These are phyloP conservation scores for Penicillium lividum DNA, from an alignment of 495 filamentous ascomycete species.

Conservation along the genomic window DNA sequence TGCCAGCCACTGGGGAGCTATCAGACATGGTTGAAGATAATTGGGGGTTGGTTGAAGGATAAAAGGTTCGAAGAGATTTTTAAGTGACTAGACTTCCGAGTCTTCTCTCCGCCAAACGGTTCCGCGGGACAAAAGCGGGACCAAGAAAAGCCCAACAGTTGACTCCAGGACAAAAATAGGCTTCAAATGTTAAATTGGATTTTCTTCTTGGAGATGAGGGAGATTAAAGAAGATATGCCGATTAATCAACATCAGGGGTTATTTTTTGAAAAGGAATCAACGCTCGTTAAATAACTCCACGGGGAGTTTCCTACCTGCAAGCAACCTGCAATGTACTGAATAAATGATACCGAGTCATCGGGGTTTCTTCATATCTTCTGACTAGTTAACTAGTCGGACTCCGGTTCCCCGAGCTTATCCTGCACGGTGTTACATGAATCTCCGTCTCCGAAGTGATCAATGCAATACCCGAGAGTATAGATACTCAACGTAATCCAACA, in stretches of 20 bases:
- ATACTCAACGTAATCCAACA: no score
- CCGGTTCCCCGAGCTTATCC: slow-evolving; percentile 14
- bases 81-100: slow-evolving; percentile 6
- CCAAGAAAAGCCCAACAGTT: background rate
- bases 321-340: background rate
- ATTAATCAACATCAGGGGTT: no score
- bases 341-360: background rate
- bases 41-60: slow-evolving; percentile 3
- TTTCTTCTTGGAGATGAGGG: background rate
- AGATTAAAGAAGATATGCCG: background rate
- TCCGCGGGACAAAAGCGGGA: slow-evolving; percentile 27
- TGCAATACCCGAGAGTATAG: no score
- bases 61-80: slow-evolving; percentile 27
- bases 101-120: slow-evolving; percentile 16
- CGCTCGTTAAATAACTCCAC: background rate
- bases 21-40: slow-evolving; percentile 35
- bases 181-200: no score
- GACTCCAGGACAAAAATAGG: no score
- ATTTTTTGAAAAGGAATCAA: background rate
- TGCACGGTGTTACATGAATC: slow-evolving; percentile 8
- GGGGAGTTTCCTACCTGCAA: background rate
- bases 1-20: slow-evolving; percentile 42
- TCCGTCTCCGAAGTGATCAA: no score
- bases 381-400: slow-evolving; percentile 4
- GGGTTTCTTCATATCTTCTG: background rate